phyloP scores from a whole-genome alignment of 257 asterid genomes.

The Cynanchum wilfordii region DNA sequence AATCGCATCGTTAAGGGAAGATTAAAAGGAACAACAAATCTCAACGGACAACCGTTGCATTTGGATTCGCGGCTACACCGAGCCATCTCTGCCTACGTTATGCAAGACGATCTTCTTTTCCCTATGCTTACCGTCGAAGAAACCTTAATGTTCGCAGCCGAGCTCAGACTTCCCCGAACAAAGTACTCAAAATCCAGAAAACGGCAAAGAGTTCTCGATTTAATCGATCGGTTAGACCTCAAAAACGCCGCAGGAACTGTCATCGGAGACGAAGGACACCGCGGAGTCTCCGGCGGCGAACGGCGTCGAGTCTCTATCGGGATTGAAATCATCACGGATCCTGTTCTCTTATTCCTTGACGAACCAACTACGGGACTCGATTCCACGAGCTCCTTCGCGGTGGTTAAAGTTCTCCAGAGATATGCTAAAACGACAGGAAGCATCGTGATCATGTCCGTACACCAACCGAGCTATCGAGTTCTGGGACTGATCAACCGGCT shows the following conservation, averaged over 20 bases:
- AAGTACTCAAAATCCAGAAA: conserved; percentile 21
- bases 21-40: conserved; percentile 47
- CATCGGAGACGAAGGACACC: conserved; percentile 38
- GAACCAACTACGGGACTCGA: conserved; percentile 81
- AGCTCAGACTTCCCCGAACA: conserved; percentile 52
- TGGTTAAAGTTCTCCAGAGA: conserved; percentile 64
- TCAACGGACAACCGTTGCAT: conserved; percentile 57
- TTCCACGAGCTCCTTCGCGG: conserved; percentile 79
- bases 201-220: conserved; percentile 26
- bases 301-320: conserved; percentile 75
- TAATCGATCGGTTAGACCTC: conserved; percentile 34
- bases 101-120: conserved; percentile 74
- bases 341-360: conserved; percentile 60
- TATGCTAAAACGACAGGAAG: conserved; percentile 83
- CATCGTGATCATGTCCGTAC: conserved; percentile 74
- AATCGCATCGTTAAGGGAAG: conserved; percentile 66
- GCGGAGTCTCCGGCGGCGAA: conserved; percentile 42
- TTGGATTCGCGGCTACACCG: conserved; percentile 49
- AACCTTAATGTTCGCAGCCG: conserved; percentile 77
- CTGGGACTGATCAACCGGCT: conserved; percentile 51
- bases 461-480: conserved; percentile 74
- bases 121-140: conserved; percentile 85
- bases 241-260: conserved; percentile 25
- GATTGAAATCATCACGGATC: conserved; percentile 73
- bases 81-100: conserved; percentile 72